Evolutionary conservation across 176 grass and related monocot species (phyloP).

Genomic region (Carex parvula): DNA sequence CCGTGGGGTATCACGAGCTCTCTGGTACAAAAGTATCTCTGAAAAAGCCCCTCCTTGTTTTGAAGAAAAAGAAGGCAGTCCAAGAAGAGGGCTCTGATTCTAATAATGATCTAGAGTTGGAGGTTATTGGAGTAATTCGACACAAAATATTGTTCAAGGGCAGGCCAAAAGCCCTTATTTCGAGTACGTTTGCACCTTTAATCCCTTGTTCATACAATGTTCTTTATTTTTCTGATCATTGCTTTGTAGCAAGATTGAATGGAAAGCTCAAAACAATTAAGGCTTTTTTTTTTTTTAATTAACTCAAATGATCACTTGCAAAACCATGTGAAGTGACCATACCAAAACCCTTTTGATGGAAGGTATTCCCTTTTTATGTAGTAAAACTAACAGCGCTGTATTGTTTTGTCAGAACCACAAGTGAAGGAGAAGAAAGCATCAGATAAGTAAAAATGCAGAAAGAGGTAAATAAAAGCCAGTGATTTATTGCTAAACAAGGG

Average conservation of each 20-base stretch:
- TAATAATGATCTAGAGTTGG: conserved; percentile 40
- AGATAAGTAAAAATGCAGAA: not conserved
- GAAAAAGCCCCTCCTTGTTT: conserved; percentile 78
- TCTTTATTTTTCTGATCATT: not conserved
- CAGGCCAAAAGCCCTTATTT: conserved; percentile 82
- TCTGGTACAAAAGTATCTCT: conserved; percentile 54
- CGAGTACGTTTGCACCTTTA: conserved; percentile 41
- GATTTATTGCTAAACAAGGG: not conserved
- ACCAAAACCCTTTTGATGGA: not conserved
- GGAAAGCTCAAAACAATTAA: not conserved
- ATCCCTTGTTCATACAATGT: not conserved
- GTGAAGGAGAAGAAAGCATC: conserved; percentile 26
- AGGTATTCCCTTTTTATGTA: not conserved
- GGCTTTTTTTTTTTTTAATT: not conserved
- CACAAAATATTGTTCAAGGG: conserved; percentile 94
- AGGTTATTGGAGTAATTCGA: conserved; percentile 75
- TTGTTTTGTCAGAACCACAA: conserved; percentile 19
- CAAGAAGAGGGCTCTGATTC: not conserved
- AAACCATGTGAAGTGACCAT: not conserved
- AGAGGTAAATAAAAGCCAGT: not conserved
- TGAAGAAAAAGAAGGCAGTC: conserved; percentile 51
- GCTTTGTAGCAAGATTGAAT: not conserved
- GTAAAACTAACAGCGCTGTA: not conserved
- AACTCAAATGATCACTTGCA: not conserved
- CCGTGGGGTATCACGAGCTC: conserved; percentile 91